phyloP scores from a whole-genome alignment of 2,329 filamentous ascomycete genomes.

The Zymoseptoria pseudotritici region DNA sequence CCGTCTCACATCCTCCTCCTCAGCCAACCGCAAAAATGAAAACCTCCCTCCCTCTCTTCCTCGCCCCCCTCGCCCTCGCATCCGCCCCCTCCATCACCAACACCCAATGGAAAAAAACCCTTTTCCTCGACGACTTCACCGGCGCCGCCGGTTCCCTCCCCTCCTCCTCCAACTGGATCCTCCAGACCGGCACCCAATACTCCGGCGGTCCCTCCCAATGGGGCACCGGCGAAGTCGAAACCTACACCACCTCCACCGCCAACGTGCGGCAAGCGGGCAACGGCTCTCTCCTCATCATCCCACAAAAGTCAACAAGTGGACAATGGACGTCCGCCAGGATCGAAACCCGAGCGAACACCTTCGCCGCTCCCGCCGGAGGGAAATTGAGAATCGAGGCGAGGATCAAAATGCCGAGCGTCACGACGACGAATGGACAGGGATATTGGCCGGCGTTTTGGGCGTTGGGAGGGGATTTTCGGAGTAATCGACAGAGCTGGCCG shows the following conservation, averaged over 20 bases:
- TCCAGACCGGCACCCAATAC: slow-evolving; percentile 42
- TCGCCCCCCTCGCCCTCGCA: slow-evolving; percentile 9
- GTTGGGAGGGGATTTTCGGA: slow-evolving; percentile 14
- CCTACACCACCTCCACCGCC: slow-evolving; percentile 35
- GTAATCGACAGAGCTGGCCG: slow-evolving; percentile 24
- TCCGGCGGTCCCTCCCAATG: slow-evolving; percentile 41
- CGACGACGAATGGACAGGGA: slow-evolving; percentile 10
- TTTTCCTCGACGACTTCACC: slow-evolving; percentile 32
- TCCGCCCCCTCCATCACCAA: slow-evolving; percentile 7
- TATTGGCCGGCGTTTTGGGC: slow-evolving; percentile 23
- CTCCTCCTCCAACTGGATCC: slow-evolving; percentile 37
- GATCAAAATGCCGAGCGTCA: slow-evolving; percentile 14
- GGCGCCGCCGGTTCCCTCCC: slow-evolving; percentile 28
- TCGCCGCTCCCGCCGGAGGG: slow-evolving; percentile 19
- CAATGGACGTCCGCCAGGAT: slow-evolving; percentile 17
- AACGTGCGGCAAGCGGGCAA: slow-evolving; percentile 38
- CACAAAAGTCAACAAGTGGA: slow-evolving; percentile 21
- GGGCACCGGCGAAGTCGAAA: slow-evolving; percentile 45
- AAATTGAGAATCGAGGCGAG: slow-evolving; percentile 20
- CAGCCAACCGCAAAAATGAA: slow-evolving; percentile 9
- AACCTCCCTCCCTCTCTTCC: slow-evolving; percentile 3
- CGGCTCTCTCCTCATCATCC: slow-evolving; percentile 35
- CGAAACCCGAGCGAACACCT: slow-evolving; percentile 17
- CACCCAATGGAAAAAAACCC: slow-evolving; percentile 16
- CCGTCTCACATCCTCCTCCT: too few species aligned